Evolutionary conservation across 2,329 filamentous ascomycete genomes (phyloP), one percentile per base, ranked within the genome.

Genomic region (Arthroderma uncinatum): DNA sequence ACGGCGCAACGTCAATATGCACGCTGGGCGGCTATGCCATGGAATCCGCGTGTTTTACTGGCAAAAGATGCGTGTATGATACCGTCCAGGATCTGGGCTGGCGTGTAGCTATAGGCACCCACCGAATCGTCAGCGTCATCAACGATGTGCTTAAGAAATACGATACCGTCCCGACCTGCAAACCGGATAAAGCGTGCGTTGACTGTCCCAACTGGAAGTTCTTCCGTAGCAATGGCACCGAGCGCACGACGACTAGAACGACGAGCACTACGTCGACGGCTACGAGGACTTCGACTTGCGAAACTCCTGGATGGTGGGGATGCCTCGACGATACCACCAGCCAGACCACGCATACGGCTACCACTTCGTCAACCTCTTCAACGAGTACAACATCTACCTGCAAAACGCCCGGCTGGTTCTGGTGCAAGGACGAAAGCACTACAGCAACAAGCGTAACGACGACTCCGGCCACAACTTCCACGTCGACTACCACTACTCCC

Each of bases 201-300:
- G 93, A 98, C 69, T 97, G 92, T 66, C 88, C 82, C 58, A 84
- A 86, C 57, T 97, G 93, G 93, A 94, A 95, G 66, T 95, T 90
- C 77, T 94, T 89, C 67, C 86, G 91, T 71, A 95, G 90, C 69
- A 96, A 96, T 68, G 87, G 87, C 30, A 93, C 87, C 1, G 86
- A 91, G 61, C 80, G 78, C 1, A 89, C 84, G 0, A 87, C 85
- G 0, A 83, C 83, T 0, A 78, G 69, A 0, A 76, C 82, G 1
- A 77, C 75, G 2, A 78, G 80, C 1, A 78, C 78, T 1, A 82
- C 81, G 2, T 79, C 80, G 44, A 44, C 57, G 9, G 30, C 67
- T 10, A 90, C 85, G 1, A 79, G 89, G 47, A 95, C 91, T 0
- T 83, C 85, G 56, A 95, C 89, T 0, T 95, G 91, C 73, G 81